Evolutionary conservation across 495 filamentous ascomycete genomes (phyloP).

Genomic region (Xylaria cubensis): DNA sequence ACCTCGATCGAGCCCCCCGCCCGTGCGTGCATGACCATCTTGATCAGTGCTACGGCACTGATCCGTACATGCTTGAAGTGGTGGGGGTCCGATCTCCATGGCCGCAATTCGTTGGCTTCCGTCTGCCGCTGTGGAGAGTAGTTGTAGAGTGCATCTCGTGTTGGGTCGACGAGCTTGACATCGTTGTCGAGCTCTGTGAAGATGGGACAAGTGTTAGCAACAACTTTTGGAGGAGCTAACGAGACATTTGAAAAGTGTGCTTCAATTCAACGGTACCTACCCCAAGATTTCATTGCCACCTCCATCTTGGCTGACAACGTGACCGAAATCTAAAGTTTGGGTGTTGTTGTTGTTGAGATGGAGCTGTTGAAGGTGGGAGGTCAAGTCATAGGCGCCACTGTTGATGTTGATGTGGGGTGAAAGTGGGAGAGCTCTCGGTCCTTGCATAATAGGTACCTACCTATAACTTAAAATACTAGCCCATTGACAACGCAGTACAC

Average conservation of each 20-base stretch:
- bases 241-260: not conserved
- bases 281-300: conserved; percentile 67
- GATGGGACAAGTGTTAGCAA: conserved; percentile 28
- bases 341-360: conserved; percentile 1
- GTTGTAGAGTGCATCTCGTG: conserved; percentile 87
- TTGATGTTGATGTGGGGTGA: conserved; percentile 32
- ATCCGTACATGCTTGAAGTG: conserved; percentile 95
- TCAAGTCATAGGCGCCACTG: conserved; percentile 1
- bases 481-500: not conserved
- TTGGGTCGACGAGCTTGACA: conserved; percentile 80
- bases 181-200: conserved; percentile 85
- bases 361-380: conserved; percentile 10
- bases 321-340: conserved; percentile 3
- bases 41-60: conserved; percentile 90
- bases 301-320: conserved; percentile 50
- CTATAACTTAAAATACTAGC: conserved; percentile 1
- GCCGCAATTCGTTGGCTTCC: conserved; percentile 62
- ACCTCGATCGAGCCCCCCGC: conserved; percentile 90
- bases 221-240: not conserved
- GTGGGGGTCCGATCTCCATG: conserved; percentile 82
- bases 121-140: conserved; percentile 74
- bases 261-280: conserved; percentile 40
- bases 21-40: conserved; percentile 99
- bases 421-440: conserved; percentile 25
- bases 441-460: conserved; percentile 7